Evolutionary conservation across 140 eudicot species (phyloP).

Genomic region (Stevia rebaudiana): DNA sequence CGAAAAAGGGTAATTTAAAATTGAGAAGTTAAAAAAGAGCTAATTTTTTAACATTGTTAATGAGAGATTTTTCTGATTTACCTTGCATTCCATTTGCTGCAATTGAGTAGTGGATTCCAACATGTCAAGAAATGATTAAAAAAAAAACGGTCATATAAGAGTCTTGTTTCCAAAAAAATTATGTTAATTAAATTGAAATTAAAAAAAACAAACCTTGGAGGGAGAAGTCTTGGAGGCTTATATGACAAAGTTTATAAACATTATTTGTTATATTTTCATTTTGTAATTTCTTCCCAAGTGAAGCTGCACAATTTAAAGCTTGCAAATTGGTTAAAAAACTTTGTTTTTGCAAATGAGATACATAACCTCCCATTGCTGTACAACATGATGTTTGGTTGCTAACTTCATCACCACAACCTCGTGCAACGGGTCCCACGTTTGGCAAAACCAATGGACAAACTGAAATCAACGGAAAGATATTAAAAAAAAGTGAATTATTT

Average conservation of each 20-base stretch:
- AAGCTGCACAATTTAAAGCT: slow-evolving; percentile 92
- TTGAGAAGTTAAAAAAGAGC: neutral
- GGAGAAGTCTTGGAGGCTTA: slow-evolving; percentile 87
- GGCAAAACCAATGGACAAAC: slow-evolving; percentile 91
- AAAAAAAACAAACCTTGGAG: slow-evolving; percentile 62
- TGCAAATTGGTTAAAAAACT: slow-evolving; percentile 92
- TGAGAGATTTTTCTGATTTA: slow-evolving; percentile 18
- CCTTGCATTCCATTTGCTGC: slow-evolving; percentile 78
- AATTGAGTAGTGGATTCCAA: slow-evolving; percentile 33
- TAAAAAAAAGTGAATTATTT: neutral
- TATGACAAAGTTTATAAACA: slow-evolving; percentile 67
- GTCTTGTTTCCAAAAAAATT: neutral
- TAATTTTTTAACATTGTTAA: neutral
- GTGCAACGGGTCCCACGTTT: slow-evolving; percentile 42
- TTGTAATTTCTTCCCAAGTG: slow-evolving; percentile 74
- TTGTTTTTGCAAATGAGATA: slow-evolving; percentile 82
- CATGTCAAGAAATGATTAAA: slow-evolving; percentile 23
- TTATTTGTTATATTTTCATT: slow-evolving; percentile 66
- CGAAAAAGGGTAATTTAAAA: neutral
- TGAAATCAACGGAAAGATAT: slow-evolving; percentile 26
- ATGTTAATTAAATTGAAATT: neutral
- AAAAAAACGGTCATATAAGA: slow-evolving; percentile 20
- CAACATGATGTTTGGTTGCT: slow-evolving; percentile 65
- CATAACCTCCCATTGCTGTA: slow-evolving; percentile 51
- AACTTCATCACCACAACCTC: slow-evolving; percentile 48